Base-by-base conservation (phyloP, 371 early-diverging fungal species). In the Mucor circinelloides region DNA sequence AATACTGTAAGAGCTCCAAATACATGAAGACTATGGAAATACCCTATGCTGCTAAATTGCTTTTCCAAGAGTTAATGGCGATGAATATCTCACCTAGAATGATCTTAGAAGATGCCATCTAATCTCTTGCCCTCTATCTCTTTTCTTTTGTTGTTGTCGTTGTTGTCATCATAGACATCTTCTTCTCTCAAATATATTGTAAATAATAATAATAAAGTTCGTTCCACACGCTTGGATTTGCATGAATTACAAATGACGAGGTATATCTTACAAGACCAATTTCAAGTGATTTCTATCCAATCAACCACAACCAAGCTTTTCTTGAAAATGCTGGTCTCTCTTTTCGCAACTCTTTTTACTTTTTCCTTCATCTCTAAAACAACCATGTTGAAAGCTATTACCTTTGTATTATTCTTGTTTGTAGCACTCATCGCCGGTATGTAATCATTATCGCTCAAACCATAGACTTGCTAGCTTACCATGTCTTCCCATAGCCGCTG, bases 1-100 rank as follows among this genome's bases (percentile, higher is more conserved):
- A 94, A 65, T 91, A 87, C 81, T 99, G 99, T 83, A 93, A 95
- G 80, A 89, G 88, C 42, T 87, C 93, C 44, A 91, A 91, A 74
- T 84, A 86, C 55, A 92, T 99, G 78, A 92, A 91, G 40, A 85
- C 90, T 46, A 92, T 99, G 85, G 93, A 95, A 75, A 94, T 99
- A 50, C 99, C 99, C 10, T 99, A 99, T 78, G 99, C 99, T n/a
- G 87, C 89, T 76, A 97, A 96, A 78, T 76, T 97, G 64, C 85
- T 96, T 50, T 98, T 98, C 91, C 99, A 98, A 81, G 99, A 99
- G 75, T 72, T 98, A 64, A 93, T 95, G 89, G 85, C 93, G 42
- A 99, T 99, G 99, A 98, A 98, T 74, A 93, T 99, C 72, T 90
- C 93, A n/a, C 97, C 99, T 34, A 69, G 81, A 32, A 76, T 83